Base-by-base conservation (phyloP, 2,329 filamentous ascomycete species). In the Alternaria sp. region DNA sequence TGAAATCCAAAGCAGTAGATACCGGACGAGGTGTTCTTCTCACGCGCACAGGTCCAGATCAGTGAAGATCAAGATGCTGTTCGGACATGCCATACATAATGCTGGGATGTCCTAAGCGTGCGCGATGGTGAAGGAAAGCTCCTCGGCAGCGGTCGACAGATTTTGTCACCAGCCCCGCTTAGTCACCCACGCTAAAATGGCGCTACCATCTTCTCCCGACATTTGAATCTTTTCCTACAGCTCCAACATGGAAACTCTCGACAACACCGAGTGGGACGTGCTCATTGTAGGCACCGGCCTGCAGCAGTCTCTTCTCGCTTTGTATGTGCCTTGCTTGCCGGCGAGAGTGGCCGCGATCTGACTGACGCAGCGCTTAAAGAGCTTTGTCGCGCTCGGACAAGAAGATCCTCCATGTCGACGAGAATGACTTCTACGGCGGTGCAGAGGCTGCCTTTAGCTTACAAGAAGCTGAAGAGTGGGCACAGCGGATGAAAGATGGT, bases 301-400 rank as follows among this genome's bases (percentile, higher is more conserved):
- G 55, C 80, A 82, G 65, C 82, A 85, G 71, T 85, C 83, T 62
- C 77, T 86, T 36, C 81, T 86, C 57, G 83, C 84, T 64, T 76
- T 85, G 84, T 86, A 83, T 63, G 81, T 80, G 58, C 53, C 51
- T 55, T 53, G 39, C 47, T 51, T 57, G 59, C 49, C 65, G 26
- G 22, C 41, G 52, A 42, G 16, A 32, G 32, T 48, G 70, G 69
- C 73, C 79, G 81, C 81, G 82, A 66, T 88, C 88, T 91, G 87
- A 91, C 90, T 92, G 87, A 93, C 89, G 79, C 81, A 90, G 86
- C 80, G 67, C 62, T 76, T 78, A 76, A 85, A 98, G 94, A 86
- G 91, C 94, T 73, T 86, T 98, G 71, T 98, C 94, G 69, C 90
- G 94, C 75, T 96, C 93, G 64, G 90, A 89, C 76, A 96, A 96